Conservation (phyloP, 306 rosid species). For the Gynostemma pentaphyllum region DNA sequence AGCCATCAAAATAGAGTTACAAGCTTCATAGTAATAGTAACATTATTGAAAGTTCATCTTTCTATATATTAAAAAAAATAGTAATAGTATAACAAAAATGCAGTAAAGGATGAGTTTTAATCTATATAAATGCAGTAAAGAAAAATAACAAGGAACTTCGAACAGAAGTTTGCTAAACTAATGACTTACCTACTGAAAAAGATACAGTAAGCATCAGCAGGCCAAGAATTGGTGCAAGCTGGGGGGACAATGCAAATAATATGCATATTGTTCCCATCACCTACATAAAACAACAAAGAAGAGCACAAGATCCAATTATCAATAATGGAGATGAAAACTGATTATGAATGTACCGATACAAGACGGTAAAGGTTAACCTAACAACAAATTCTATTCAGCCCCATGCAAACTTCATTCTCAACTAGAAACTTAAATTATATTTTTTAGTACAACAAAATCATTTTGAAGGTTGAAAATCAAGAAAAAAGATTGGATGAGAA, state of each 20-base stretch:
- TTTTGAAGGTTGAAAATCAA: background rate
- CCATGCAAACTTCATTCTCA: background rate
- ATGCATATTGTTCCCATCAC: conserved; percentile 74
- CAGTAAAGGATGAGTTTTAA: background rate
- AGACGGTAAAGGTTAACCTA: background rate
- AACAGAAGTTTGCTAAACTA: conserved; percentile 9
- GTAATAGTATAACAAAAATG: too few species aligned
- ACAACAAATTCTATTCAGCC: background rate
- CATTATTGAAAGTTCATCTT: too few species aligned
- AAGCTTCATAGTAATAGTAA: too few species aligned
- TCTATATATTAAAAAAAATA: too few species aligned
- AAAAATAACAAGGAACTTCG: background rate
- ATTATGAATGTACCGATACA: background rate
- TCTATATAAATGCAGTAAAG: background rate
- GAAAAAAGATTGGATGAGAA: background rate
- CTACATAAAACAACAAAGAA: conserved; percentile 34
- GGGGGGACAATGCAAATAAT: conserved; percentile 75
- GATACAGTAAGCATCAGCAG: conserved; percentile 63
- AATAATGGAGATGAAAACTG: conserved; percentile 2
- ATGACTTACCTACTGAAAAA: conserved; percentile 60
- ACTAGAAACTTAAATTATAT: background rate
- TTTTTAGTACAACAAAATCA: background rate
- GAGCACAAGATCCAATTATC: conserved; percentile 1
- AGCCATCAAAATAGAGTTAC: too few species aligned
- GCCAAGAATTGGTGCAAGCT: conserved; percentile 84